These are phyloP conservation scores for Penicillium janthinellum DNA, from an alignment of 2,329 filamentous ascomycete species.

Conservation along the genomic window DNA sequence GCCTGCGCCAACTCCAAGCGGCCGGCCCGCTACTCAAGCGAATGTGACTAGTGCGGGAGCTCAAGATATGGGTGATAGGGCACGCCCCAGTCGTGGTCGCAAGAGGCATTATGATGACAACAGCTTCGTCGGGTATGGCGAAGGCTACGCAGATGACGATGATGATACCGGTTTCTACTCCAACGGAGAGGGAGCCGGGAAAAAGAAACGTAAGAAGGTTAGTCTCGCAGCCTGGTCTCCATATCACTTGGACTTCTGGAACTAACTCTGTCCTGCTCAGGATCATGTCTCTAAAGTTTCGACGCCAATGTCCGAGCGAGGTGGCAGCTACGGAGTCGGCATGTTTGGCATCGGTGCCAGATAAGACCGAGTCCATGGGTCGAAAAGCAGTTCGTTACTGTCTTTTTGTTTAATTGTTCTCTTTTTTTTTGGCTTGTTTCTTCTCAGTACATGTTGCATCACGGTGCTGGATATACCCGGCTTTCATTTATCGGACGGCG, in stretches of 20 bases:
- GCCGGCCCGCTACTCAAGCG: constrained; percentile 29
- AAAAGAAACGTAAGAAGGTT: constrained; percentile 55
- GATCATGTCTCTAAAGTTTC: constrained; percentile 46
- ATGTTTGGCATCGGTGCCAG: constrained; percentile 50
- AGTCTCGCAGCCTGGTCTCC: neutral
- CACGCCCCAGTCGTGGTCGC: constrained; percentile 48
- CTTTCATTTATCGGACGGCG: constrained; percentile 47
- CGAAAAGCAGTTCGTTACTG: constrained; percentile 13
- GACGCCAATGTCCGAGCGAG: constrained; percentile 42
- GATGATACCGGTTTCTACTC: constrained; percentile 48
- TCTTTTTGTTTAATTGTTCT: constrained; percentile 11
- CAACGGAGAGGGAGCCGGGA: constrained; percentile 46
- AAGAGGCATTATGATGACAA: constrained; percentile 55
- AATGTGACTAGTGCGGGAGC: constrained; percentile 31
- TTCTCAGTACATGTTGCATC: constrained; percentile 48
- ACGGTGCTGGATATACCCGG: constrained; percentile 54
- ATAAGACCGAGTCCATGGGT: constrained; percentile 30
- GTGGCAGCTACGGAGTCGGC: constrained; percentile 47
- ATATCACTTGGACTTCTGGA: neutral
- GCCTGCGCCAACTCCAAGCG: constrained; percentile 25
- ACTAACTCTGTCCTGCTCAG: constrained; percentile 25
- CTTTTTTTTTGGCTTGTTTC: constrained; percentile 27
- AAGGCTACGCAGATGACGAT: constrained; percentile 54
- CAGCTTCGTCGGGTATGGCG: constrained; percentile 55
- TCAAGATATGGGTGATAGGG: constrained; percentile 36